Evolutionary conservation across 1,139 yeast species (phyloP), one percentile per base, ranked within the genome.

Genomic region (Candida albicans): DNA sequence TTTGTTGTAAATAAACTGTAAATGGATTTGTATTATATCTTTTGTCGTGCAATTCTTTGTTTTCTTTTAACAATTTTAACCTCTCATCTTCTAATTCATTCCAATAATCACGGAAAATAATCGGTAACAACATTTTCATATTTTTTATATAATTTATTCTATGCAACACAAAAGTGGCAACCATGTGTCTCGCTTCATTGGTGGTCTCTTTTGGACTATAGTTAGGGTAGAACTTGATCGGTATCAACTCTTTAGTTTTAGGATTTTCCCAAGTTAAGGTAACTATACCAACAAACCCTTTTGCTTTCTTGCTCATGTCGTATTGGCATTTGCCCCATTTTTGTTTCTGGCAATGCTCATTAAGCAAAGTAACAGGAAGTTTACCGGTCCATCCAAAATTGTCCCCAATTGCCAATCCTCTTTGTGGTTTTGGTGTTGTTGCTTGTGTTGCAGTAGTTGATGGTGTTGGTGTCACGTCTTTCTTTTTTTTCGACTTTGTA

Each of bases 351-450:
- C 96, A 87, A 52, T 84, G 86, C 57, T 93, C 99, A 58, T 88
- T 88, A 4, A 93, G 71, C 29, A 93, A 64, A 0, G 95, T 84
- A 2, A 88, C 90, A 0, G 99, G 98, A 10, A 93, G 69, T 55
- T 93, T 93, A 1, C 99, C 99, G 1, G 97, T 90, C 97, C 98
- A 91, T 4, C 78, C 78, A 61, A 73, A 73, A 52, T 73, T 73
- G 35, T 73, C 79, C 11, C 77, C 77, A 30, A 73, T 66, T 9
- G 66, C 73, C 35, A 69, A 54, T 9, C 79, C 79, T 50, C 78
- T 54, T 36, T 57, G 68, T 1, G 78, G 78, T 33, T 58, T 57
- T 4, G 49, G 41, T 9, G 53, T 66, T 11, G 49, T 56, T 7
- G 36, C 37, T n/a, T n/a, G 5, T 18, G 22, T 4, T 18, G 22